Percentiles rank a stretch among this genome's conserved stretches.
These are phyloP conservation scores for Albugo laibachii DNA, from an alignment of 352 stramenopile genomes.

Conservation along the genomic window DNA sequence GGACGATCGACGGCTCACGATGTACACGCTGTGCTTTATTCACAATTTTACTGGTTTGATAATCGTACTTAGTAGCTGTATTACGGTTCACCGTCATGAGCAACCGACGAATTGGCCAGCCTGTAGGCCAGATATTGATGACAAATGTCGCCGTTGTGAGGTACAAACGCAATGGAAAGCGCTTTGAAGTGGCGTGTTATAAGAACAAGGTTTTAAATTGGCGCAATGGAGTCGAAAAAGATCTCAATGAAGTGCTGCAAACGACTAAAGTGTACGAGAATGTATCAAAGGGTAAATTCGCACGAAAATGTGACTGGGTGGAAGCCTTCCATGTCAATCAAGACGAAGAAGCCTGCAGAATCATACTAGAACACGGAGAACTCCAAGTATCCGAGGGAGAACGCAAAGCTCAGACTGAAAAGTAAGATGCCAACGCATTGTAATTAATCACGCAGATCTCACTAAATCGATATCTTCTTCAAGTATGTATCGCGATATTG, in stretches of 20 bases:
- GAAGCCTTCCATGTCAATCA: conserved; percentile 88
- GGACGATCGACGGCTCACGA: too few species aligned
- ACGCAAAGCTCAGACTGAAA: conserved; percentile 82
- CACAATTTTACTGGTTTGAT: too few species aligned
- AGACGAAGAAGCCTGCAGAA: conserved; percentile 77
- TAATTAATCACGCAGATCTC: neutral
- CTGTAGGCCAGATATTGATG: conserved; percentile 75
- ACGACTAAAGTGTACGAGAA: conserved; percentile 96
- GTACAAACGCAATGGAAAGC: conserved; percentile 87
- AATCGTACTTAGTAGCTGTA: too few species aligned
- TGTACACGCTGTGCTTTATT: too few species aligned
- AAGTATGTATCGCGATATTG: conserved; percentile 88
- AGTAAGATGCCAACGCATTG: conserved; percentile 15
- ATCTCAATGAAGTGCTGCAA: conserved; percentile 97
- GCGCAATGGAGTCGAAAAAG: conserved; percentile 92
- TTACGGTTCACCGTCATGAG: conserved; percentile 13
- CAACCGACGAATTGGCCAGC: conserved; percentile 45
- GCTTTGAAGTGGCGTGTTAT: conserved; percentile 99
- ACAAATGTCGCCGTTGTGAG: conserved; percentile 96
- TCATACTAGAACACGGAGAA: conserved; percentile 92
- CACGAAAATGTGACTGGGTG: conserved; percentile 86
- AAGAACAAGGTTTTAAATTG: conserved; percentile 98
- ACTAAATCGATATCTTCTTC: conserved; percentile 1
- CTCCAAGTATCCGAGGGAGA: conserved; percentile 96
- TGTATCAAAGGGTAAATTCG: conserved; percentile 92